Evolutionary conservation across 495 filamentous ascomycete species (phyloP), one percentile per base, ranked within the genome.

Genomic region (Penicillium nucicola): DNA sequence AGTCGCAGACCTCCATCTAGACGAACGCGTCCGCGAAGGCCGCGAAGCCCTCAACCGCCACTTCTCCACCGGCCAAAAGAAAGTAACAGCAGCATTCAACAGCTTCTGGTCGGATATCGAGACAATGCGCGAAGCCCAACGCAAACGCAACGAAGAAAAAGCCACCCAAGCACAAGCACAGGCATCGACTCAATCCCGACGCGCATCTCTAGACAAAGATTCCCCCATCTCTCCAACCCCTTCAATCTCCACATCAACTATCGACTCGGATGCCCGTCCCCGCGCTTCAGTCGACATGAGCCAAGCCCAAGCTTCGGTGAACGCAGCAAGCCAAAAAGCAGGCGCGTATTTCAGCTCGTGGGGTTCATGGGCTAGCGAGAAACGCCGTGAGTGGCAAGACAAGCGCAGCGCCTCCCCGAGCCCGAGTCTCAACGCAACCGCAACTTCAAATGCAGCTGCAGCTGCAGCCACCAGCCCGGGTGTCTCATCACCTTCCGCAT

Each of bases 301-400:
- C 9, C 81, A 85, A 55, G 82, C 86, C 1, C 87, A 89, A 66
- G 82, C 85, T 40, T 78, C 84, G 5, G 79, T 84, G 12, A 78
- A 76, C 48, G 83, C 83, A 1, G 88, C 87, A 0, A 72, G 85
- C 9, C 79, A 84, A 54, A 86, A 85, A 53, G 92, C 92, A 9
- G 81, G 89, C 14, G 87, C 92, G 5, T 98, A 96, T 58, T 77
- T 98, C 40, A 91, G 86, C 42, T 95, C 90, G 20, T 97, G 95
- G 95, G 85, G 91, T n/a, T 72, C 82, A 2, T 98, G 93, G 93
- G 92, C 92, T 5, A 84, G 83, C 23, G 92, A 98, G 69, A 95
- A 95, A 71, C 77, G 86, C 40, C 89, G 87, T 60, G 74, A 75
- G 40, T 80, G 75, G 78, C 74, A 76, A 44, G 70, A 77, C 20